Conservation (phyloP, 805 yeast species). For the Lachancea meyersii region DNA sequence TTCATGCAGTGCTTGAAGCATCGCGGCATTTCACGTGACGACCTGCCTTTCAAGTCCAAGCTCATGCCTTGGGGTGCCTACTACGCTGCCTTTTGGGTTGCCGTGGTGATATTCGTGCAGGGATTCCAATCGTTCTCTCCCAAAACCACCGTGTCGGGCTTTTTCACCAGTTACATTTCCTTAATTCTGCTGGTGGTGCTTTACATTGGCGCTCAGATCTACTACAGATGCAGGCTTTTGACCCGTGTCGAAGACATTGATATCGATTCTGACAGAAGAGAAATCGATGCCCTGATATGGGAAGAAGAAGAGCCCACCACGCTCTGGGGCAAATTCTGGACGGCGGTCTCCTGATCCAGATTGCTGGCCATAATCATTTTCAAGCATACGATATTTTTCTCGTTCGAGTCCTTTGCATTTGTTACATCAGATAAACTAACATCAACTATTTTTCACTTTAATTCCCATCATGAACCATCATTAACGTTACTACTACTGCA, state of each 20-base stretch:
- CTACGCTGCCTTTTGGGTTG: constrained; percentile 48
- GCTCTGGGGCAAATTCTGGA: constrained; percentile 52
- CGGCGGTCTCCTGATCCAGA: constrained; percentile 25
- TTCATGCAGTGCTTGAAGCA: constrained; percentile 54
- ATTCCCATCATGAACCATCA: too few species aligned
- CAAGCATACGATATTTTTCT: neutral
- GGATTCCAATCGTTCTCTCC: constrained; percentile 61
- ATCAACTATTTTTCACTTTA: too few species aligned
- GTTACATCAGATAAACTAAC: neutral
- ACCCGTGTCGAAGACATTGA: constrained; percentile 53
- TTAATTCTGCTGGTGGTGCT: constrained; percentile 46
- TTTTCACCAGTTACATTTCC: constrained; percentile 62
- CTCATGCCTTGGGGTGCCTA: constrained; percentile 60
- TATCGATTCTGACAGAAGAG: constrained; percentile 57
- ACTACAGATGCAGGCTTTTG: constrained; percentile 42
- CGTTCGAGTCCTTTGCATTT: neutral
- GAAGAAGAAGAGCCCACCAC: constrained; percentile 47
- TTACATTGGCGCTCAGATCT: constrained; percentile 47
- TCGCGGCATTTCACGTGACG: constrained; percentile 56
- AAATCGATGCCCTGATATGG: constrained; percentile 49
- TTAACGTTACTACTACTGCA: too few species aligned
- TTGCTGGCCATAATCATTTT: too few species aligned
- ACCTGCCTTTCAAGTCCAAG: constrained; percentile 61
- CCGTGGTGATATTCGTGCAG: constrained; percentile 58
- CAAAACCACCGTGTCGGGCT: constrained; percentile 43